Evolutionary conservation across 805 yeast genomes (phyloP).

Genomic region (Hanseniaspora hatyaiensis): DNA sequence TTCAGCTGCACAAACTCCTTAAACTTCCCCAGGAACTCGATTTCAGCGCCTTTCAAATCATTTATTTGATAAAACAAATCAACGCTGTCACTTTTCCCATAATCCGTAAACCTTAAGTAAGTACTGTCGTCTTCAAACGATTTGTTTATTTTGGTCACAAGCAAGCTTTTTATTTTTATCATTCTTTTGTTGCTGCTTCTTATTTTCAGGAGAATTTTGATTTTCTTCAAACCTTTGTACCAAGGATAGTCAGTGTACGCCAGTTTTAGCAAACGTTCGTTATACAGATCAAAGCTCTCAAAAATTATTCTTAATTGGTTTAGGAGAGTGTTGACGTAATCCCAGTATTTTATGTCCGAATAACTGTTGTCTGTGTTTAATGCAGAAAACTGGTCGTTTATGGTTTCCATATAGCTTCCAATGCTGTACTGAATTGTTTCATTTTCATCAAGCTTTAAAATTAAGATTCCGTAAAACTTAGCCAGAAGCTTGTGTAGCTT

Average conservation of each 20-base stretch:
- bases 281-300: constrained; percentile 35
- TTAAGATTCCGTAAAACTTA: constrained; percentile 46
- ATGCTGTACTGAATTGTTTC: constrained; percentile 38
- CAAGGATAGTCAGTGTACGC: constrained; percentile 64
- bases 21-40: constrained; percentile 10
- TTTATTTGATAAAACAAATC: constrained; percentile 12
- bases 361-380: not conserved
- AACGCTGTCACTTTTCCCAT: not conserved
- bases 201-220: constrained; percentile 46
- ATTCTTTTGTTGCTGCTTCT: constrained; percentile 44
- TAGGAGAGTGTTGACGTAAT: not conserved
- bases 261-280: constrained; percentile 37
- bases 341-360: not conserved
- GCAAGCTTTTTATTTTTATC: constrained; percentile 45
- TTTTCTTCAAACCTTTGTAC: constrained; percentile 52
- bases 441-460: constrained; percentile 43
- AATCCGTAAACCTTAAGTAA: not conserved
- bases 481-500: constrained; percentile 46
- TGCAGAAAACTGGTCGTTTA: not conserved
- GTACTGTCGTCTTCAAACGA: not conserved
- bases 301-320: constrained; percentile 5
- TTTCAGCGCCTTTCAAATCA: constrained; percentile 4
- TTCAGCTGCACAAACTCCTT: not conserved
- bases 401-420: not conserved
- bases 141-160: constrained; percentile 21